Evolutionary conservation across 306 rosid genomes (phyloP).

Genomic region (Prunus kanzakura): DNA sequence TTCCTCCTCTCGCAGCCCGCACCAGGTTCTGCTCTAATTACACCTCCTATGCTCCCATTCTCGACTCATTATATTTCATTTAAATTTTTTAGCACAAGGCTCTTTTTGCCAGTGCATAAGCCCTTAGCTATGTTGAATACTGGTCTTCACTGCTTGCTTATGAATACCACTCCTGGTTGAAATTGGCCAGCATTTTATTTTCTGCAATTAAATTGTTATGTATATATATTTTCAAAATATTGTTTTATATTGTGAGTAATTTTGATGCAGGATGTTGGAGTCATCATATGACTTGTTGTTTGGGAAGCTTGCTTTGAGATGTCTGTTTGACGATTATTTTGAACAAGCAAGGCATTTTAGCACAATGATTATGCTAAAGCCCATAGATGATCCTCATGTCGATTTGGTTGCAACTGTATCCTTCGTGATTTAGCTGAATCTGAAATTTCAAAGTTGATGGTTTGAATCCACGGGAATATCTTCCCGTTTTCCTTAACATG

Average conservation of each 20-base stretch:
- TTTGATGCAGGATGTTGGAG: conserved; percentile 74
- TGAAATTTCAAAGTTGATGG: neutral
- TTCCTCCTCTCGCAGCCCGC: conserved; percentile 93
- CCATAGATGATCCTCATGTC: conserved; percentile 91
- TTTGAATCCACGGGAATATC: conserved; percentile 1
- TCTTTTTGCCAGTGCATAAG: neutral
- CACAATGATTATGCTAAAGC: conserved; percentile 86
- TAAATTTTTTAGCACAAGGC: neutral
- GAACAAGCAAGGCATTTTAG: conserved; percentile 66
- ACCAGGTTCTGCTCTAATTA: conserved; percentile 42
- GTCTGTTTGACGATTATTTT: conserved; percentile 81
- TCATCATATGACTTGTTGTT: conserved; percentile 77
- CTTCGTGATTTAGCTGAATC: neutral
- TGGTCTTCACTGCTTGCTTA: neutral
- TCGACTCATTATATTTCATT: neutral
- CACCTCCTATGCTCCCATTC: neutral
- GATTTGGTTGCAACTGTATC: conserved; percentile 93
- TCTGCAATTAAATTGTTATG: neutral
- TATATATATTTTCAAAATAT: neutral
- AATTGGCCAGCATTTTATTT: neutral
- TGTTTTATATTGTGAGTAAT: neutral
- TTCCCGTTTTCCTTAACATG: conserved; percentile 33
- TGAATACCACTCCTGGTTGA: neutral
- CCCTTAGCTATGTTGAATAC: neutral
- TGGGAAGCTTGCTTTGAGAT: conserved; percentile 77